These are phyloP conservation scores for Nicotiana noctiflora DNA, from an alignment of 257 asterid species.

Conservation along the genomic window DNA sequence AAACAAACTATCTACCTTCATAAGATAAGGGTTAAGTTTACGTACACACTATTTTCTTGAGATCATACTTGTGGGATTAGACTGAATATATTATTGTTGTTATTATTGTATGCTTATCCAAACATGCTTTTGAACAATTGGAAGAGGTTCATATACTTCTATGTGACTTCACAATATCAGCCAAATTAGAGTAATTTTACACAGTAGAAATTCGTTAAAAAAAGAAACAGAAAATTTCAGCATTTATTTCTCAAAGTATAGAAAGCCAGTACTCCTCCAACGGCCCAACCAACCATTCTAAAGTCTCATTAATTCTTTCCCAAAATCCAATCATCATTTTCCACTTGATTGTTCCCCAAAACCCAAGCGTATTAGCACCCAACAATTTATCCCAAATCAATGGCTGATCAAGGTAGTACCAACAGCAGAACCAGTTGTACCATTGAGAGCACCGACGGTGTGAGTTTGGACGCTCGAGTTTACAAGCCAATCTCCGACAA, in stretches of 20 bases:
- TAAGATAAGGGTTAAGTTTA: no score
- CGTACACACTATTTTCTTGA: no score
- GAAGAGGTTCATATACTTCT: no score
- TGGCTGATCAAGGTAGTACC: slow-evolving; percentile 4
- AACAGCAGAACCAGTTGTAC: slow-evolving; percentile 15
- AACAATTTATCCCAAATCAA: background rate
- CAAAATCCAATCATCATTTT: background rate
- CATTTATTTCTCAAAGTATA: background rate
- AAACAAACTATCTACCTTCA: no score
- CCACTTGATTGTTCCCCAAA: background rate
- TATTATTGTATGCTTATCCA: no score
- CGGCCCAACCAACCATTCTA: background rate
- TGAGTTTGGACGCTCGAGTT: slow-evolving; percentile 48
- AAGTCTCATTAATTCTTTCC: background rate
- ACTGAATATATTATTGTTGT: no score
- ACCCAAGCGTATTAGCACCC: background rate
- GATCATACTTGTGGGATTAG: no score
- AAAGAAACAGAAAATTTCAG: background rate
- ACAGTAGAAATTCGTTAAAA: no score
- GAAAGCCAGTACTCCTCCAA: background rate
- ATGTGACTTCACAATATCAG: no score
- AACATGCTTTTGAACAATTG: no score
- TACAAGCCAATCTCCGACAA: slow-evolving; percentile 28
- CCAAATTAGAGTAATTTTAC: no score
- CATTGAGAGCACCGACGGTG: slow-evolving; percentile 41